A percentile compares a stretch with the other conserved stretches of the same genome.
These are phyloP conservation scores for Neonectria faginata DNA, from an alignment of 2,329 filamentous ascomycete genomes.

Conservation along the genomic window DNA sequence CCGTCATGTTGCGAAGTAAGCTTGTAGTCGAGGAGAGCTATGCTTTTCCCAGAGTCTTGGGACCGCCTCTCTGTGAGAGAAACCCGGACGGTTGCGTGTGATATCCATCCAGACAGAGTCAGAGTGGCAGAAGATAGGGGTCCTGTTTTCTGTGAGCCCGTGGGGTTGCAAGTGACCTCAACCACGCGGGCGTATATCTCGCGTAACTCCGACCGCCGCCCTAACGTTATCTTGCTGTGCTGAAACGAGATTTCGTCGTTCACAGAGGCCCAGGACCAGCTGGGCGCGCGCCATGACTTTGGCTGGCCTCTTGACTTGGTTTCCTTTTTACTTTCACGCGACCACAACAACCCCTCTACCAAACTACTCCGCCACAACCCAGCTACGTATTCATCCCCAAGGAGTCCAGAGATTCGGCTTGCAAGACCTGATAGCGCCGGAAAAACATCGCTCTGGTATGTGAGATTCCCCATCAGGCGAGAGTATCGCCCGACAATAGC, in stretches of 20 bases:
- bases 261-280: constrained; percentile 31
- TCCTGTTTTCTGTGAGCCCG: not conserved
- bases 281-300: constrained; percentile 24
- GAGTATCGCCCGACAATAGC: constrained; percentile 29
- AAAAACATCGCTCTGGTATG: constrained; percentile 27
- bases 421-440: constrained; percentile 31
- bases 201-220: constrained; percentile 3
- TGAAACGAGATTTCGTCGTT: constrained; percentile 18
- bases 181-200: constrained; percentile 12
- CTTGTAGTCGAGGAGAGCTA: not conserved
- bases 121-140: not conserved
- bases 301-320: not conserved
- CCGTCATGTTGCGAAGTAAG: not conserved
- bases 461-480: constrained; percentile 25
- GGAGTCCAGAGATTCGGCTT: constrained; percentile 18
- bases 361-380: constrained; percentile 24
- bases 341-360: constrained; percentile 26
- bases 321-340: not conserved
- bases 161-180: not conserved
- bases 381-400: constrained; percentile 23
- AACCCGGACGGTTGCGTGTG: not conserved
- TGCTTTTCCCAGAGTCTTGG: not conserved
- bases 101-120: not conserved
- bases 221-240: not conserved
- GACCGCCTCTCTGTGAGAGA: not conserved